Percentiles rank a stretch among this genome's conserved stretches.
Conservation (phyloP, 2,329 filamentous ascomycete species). For the Pseudogymnoascus sp. region DNA sequence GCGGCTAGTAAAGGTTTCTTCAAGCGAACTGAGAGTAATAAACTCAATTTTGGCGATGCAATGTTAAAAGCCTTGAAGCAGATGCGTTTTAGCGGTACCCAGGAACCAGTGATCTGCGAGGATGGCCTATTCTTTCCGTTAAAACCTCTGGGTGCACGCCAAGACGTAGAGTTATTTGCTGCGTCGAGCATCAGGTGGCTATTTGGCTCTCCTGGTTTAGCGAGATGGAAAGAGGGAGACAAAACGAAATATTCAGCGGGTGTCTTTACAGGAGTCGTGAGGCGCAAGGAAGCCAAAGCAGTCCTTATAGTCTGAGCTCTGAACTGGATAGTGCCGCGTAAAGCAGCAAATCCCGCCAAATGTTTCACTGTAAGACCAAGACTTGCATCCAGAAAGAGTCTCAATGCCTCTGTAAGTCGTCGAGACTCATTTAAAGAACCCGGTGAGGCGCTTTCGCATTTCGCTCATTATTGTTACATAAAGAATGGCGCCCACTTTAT, state of each 20-base stretch:
- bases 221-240: neutral
- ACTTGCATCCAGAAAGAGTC: neutral
- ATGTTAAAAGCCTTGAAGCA: neutral
- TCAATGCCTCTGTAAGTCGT: neutral
- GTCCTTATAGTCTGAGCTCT: neutral
- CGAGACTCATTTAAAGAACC: no score
- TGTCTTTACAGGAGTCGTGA: neutral
- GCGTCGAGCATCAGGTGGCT: constrained; percentile 11
- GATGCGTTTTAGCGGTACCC: neutral
- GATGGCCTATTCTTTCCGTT: neutral
- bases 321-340: neutral
- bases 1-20: neutral
- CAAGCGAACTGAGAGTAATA: neutral
- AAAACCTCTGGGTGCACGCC: neutral
- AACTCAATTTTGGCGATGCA: neutral
- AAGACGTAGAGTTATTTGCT: constrained; percentile 14
- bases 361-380: neutral
- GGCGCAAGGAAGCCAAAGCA: neutral
- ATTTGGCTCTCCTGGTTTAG: constrained; percentile 12
- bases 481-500: no score
- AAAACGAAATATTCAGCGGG: neutral
- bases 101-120: neutral
- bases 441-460: no score
- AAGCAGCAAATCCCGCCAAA: neutral
- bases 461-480: no score